phyloP scores from a whole-genome alignment of 768 basidiomycete genomes.

The Tulasnella sp. region DNA sequence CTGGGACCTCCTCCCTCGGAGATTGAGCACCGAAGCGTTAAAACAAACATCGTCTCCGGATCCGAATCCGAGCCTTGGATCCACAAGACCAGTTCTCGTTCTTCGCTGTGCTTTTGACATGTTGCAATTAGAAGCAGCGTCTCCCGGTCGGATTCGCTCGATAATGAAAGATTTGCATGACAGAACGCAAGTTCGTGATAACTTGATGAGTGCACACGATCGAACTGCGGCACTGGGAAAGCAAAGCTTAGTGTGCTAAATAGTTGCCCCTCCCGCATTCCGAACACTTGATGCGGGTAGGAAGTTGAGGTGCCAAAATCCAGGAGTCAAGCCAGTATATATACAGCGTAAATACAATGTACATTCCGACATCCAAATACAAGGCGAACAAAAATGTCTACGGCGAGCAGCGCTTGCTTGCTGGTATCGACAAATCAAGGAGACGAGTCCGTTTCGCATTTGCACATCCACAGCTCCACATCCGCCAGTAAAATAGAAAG shows the following conservation, averaged over 20 bases:
- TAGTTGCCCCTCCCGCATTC: too few species aligned
- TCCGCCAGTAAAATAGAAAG: background rate
- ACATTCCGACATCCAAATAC: background rate
- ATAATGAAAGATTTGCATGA: too few species aligned
- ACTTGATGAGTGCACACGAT: too few species aligned
- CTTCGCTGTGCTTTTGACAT: too few species aligned
- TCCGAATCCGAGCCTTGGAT: background rate
- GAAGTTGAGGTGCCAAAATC: background rate
- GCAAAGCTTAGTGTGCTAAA: too few species aligned
- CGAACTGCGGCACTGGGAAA: too few species aligned
- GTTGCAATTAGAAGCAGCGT: too few species aligned
- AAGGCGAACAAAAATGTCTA: background rate
- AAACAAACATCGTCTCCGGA: background rate
- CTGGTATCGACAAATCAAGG: background rate
- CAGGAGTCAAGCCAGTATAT: background rate
- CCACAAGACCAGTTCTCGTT: background rate
- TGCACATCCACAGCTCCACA: slow-evolving; percentile 8
- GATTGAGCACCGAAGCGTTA: background rate
- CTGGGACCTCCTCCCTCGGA: background rate
- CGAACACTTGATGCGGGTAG: too few species aligned
- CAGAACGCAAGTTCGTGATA: too few species aligned
- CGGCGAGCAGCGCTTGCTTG: background rate
- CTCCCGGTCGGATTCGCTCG: too few species aligned
- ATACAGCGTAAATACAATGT: background rate
- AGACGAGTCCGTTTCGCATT: background rate